A percentile compares a stretch with the other conserved stretches of the same genome.
phyloP scores from a whole-genome alignment of 495 filamentous ascomycete genomes.

The Aspergillus asperescens region DNA sequence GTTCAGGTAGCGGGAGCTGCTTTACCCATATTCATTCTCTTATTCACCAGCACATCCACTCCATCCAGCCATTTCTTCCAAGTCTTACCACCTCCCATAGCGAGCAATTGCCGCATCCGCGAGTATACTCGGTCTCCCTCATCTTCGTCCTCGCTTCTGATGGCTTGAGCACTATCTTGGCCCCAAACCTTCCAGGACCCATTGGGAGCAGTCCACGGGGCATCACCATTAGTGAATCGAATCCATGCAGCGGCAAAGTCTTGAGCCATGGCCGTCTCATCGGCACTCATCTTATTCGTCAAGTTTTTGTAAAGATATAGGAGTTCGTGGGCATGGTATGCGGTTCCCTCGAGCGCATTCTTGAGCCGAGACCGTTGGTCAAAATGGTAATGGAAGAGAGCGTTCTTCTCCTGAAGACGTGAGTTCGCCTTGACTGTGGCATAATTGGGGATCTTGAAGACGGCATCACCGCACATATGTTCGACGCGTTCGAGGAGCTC shows the following conservation, averaged over 20 bases:
- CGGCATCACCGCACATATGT: conserved; percentile 29
- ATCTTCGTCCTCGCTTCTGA: conserved; percentile 25
- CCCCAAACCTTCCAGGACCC: conserved; percentile 30
- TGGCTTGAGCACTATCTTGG: conserved; percentile 4
- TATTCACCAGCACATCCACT: conserved; percentile 26
- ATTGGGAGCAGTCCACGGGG: conserved; percentile 15
- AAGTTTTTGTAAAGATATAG: conserved; percentile 30
- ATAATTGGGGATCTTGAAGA: conserved; percentile 31
- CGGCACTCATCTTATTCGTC: conserved; percentile 20
- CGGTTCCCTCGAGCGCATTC: conserved; percentile 26
- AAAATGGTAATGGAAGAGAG: conserved; percentile 23
- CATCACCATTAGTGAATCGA: conserved; percentile 21
- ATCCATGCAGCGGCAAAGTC: conserved; percentile 29
- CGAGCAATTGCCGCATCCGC: conserved; percentile 23
- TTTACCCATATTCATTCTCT: conserved; percentile 18
- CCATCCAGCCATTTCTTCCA: conserved; percentile 25
- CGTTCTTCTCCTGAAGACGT: neutral
- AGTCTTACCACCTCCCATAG: conserved; percentile 16
- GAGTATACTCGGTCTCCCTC: conserved; percentile 18
- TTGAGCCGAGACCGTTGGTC: conserved; percentile 28
- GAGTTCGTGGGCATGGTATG: conserved; percentile 32
- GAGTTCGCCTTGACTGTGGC: conserved; percentile 5
- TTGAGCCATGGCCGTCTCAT: conserved; percentile 19
- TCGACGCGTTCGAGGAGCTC: conserved; percentile 20
- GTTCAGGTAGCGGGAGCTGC: neutral